These are phyloP conservation scores for Oryza meyeriana DNA, from an alignment of 176 grass and related monocot genomes.

Conservation along the genomic window DNA sequence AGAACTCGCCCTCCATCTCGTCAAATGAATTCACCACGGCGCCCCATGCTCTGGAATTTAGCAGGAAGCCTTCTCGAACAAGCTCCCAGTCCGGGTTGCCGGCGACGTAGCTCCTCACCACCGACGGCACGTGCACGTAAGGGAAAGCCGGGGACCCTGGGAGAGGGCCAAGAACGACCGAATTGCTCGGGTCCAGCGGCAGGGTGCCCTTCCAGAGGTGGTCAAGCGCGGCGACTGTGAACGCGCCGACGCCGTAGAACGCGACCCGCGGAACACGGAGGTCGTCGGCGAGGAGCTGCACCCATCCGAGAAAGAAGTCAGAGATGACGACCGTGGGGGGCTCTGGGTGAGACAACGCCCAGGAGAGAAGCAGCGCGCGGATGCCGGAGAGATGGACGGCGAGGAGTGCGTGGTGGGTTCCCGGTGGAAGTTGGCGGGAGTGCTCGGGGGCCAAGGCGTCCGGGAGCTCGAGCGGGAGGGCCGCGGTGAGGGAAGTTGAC, in stretches of 20 bases:
- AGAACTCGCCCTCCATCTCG: slow-evolving; percentile 36
- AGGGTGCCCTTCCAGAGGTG: slow-evolving; percentile 13
- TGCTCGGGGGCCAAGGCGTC: slow-evolving; percentile 7
- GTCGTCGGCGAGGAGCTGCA: slow-evolving; percentile 33
- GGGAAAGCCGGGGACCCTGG: slow-evolving; percentile 35
- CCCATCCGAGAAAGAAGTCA: slow-evolving; percentile 51
- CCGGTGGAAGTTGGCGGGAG: background rate
- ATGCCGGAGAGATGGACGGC: slow-evolving; percentile 22
- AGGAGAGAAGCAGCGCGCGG: slow-evolving; percentile 27
- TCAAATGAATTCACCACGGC: slow-evolving; percentile 38
- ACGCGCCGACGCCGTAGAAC: slow-evolving; percentile 38
- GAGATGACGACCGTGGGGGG: slow-evolving; percentile 35
- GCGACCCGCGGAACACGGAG: slow-evolving; percentile 32
- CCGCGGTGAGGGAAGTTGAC: slow-evolving; percentile 21
- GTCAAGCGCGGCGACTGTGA: slow-evolving; percentile 13
- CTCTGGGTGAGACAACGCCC: slow-evolving; percentile 24
- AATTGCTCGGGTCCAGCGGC: background rate
- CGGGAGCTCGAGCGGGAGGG: slow-evolving; percentile 3
- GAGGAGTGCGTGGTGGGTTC: slow-evolving; percentile 24
- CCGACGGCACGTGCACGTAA: slow-evolving; percentile 29
- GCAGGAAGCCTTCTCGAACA: slow-evolving; percentile 30
- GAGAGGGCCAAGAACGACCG: slow-evolving; percentile 27
- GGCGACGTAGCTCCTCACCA: slow-evolving; percentile 35
- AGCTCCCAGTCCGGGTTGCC: slow-evolving; percentile 55
- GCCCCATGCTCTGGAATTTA: slow-evolving; percentile 45